phyloP scores from a whole-genome alignment of 2,329 filamentous ascomycete species.

The Ceratocystis destructans region DNA sequence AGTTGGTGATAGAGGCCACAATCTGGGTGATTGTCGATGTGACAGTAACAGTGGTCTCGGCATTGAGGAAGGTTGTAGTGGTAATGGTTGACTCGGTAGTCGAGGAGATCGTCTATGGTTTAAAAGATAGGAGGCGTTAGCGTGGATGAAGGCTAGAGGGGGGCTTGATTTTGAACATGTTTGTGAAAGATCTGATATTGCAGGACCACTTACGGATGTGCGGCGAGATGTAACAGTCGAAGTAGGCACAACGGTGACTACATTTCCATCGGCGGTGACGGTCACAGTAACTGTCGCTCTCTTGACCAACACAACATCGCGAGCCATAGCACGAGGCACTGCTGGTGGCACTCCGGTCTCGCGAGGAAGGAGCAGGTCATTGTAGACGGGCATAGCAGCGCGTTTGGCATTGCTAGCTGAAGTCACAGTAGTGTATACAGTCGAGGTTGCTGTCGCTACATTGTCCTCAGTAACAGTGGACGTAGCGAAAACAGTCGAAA shows the following conservation, averaged over 20 bases:
- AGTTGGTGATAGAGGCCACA: slow-evolving; percentile 24
- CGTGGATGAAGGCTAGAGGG: background rate
- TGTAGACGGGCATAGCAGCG: slow-evolving; percentile 21
- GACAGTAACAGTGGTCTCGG: slow-evolving; percentile 28
- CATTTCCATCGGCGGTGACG: slow-evolving; percentile 24
- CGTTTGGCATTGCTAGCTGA: slow-evolving; percentile 26
- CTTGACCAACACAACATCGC: slow-evolving; percentile 10
- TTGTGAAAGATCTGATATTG: background rate
- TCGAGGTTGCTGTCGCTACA: slow-evolving; percentile 28
- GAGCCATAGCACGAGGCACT: background rate
- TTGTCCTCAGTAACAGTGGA: slow-evolving; percentile 28
- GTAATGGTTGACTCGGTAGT: slow-evolving; percentile 23
- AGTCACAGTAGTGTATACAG: slow-evolving; percentile 28
- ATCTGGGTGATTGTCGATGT: slow-evolving; percentile 27
- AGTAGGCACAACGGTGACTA: slow-evolving; percentile 23
- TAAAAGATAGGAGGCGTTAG: background rate
- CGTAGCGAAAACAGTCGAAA: slow-evolving; percentile 29
- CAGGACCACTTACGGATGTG: slow-evolving; percentile 8
- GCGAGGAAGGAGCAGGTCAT: slow-evolving; percentile 19
- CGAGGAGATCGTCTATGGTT: slow-evolving; percentile 20
- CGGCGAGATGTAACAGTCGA: slow-evolving; percentile 17
- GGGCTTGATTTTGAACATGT: background rate
- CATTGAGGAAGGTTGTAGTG: slow-evolving; percentile 23
- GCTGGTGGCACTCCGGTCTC: slow-evolving; percentile 22
- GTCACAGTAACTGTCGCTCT: slow-evolving; percentile 24